These are phyloP conservation scores for Senna tora DNA, from an alignment of 306 rosid species.

Conservation along the genomic window DNA sequence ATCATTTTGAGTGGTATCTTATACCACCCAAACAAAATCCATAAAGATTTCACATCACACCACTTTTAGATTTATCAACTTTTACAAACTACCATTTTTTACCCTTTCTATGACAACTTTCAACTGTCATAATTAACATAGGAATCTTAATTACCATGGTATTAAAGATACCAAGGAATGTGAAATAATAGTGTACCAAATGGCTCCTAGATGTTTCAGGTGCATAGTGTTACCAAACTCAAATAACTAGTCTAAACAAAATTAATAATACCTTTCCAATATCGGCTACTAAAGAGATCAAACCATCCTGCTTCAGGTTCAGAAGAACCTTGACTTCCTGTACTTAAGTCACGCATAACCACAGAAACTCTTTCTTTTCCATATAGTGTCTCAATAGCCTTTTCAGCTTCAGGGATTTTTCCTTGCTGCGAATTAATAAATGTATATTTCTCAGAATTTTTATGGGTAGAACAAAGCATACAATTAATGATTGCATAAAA, in stretches of 20 bases:
- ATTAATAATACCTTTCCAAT: slow-evolving; percentile 71
- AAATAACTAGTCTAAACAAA: slow-evolving; percentile 21
- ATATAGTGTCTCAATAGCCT: slow-evolving; percentile 63
- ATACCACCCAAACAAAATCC: neutral
- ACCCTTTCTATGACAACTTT: neutral
- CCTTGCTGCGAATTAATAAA: slow-evolving; percentile 77
- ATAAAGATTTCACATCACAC: neutral
- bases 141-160: neutral
- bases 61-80: neutral
- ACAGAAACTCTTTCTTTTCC: slow-evolving; percentile 85
- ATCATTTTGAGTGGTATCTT: neutral
- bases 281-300: slow-evolving; percentile 91
- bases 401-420: slow-evolving; percentile 76
- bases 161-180: neutral
- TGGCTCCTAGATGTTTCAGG: neutral
- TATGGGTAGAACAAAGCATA: slow-evolving; percentile 8
- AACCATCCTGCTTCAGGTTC: slow-evolving; percentile 98
- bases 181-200: neutral
- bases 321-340: slow-evolving; percentile 75
- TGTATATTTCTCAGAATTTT: slow-evolving; percentile 24
- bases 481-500: slow-evolving; percentile 25
- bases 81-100: neutral
- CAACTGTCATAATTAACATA: neutral
- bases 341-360: slow-evolving; percentile 64
- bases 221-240: neutral